Evolutionary conservation across 2,329 filamentous ascomycete genomes (phyloP).

Genomic region (Verticillium nubilum): DNA sequence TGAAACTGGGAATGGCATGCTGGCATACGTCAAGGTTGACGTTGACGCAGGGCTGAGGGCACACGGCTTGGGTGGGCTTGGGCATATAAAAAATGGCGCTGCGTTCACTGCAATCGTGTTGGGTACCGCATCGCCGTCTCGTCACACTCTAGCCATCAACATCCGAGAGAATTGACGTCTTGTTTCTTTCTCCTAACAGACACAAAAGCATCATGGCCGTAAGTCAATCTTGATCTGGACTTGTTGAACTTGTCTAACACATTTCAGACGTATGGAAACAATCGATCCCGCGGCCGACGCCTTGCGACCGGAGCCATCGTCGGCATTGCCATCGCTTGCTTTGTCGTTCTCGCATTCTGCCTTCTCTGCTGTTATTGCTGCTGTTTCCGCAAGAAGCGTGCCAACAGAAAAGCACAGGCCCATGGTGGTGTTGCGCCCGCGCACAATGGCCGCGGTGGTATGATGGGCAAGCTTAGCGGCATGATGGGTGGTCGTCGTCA

Average conservation of each 20-base stretch:
- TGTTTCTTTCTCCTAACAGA: too few species aligned
- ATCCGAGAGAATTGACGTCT: too few species aligned
- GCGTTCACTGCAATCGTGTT: neutral
- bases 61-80: neutral
- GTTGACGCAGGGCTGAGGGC: neutral
- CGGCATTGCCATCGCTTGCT: slow-evolving; percentile 11
- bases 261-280: neutral
- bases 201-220: too few species aligned
- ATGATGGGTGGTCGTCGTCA: neutral
- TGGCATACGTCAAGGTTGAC: neutral
- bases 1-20: neutral
- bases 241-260: neutral
- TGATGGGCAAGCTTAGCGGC: neutral
- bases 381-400: slow-evolving; percentile 8
- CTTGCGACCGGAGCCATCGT: slow-evolving; percentile 11
- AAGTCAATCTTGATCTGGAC: neutral
- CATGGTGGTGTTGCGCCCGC: neutral
- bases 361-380: slow-evolving; percentile 10
- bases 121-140: too few species aligned
- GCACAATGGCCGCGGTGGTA: neutral
- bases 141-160: too few species aligned
- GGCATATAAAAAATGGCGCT: neutral
- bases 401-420: neutral
- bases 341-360: slow-evolving; percentile 7
- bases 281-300: slow-evolving; percentile 7